These are phyloP conservation scores for Royoungia palumana DNA, from an alignment of 768 basidiomycete species.

Conservation along the genomic window DNA sequence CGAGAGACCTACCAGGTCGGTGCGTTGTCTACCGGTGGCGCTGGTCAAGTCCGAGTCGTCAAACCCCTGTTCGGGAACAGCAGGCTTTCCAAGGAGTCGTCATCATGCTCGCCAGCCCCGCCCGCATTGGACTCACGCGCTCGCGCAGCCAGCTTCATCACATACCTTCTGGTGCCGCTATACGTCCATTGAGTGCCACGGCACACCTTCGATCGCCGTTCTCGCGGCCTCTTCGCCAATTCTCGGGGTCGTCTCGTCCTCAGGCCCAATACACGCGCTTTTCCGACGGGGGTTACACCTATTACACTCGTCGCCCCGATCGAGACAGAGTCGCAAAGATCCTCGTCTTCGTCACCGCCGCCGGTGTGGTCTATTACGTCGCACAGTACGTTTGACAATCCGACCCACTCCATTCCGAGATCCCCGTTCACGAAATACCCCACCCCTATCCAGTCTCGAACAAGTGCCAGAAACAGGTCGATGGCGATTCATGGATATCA, in stretches of 20 bases:
- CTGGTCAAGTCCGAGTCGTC: too few species aligned
- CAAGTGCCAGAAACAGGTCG: conserved; percentile 83
- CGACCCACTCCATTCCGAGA: not conserved
- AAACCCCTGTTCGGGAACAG: conserved; percentile 8
- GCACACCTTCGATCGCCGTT: not conserved
- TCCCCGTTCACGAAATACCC: not conserved
- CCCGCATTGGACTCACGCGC: conserved; percentile 4
- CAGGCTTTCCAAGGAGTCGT: too few species aligned
- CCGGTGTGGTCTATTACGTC: conserved; percentile 26
- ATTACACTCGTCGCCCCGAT: conserved; percentile 8
- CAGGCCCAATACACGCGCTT: conserved; percentile 30
- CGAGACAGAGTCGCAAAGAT: conserved; percentile 12
- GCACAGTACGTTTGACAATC: conserved; percentile 24
- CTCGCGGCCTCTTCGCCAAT: conserved; percentile 7
- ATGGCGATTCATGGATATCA: conserved; percentile 84
- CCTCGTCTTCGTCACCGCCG: conserved; percentile 14
- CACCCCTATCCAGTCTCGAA: conserved; percentile 56
- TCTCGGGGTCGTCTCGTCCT: conserved; percentile 20
- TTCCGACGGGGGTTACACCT: conserved; percentile 6
- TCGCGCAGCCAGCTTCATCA: not conserved
- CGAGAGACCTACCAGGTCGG: too few species aligned
- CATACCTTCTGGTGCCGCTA: not conserved
- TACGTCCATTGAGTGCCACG: not conserved
- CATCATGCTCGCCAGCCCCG: conserved; percentile 9
- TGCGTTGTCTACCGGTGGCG: too few species aligned